Percentiles rank a stretch among this genome's conserved stretches.
Conservation (phyloP, 2,329 filamentous ascomycete genomes). For the Penicillium sp. region DNA sequence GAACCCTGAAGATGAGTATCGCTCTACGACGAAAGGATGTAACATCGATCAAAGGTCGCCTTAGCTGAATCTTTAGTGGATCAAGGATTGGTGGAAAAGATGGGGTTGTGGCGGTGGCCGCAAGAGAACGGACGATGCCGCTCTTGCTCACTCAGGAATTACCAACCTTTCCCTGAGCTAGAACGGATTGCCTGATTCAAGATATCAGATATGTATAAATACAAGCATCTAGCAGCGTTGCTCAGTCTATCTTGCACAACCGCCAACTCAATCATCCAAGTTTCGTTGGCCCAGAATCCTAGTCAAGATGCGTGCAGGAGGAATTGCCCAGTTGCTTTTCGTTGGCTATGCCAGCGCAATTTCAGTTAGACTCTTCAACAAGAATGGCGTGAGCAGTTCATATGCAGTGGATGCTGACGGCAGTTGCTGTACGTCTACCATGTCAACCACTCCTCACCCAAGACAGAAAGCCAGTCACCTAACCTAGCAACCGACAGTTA, state of each 20-base stretch:
- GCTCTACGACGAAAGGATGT: not conserved
- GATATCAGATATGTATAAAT: not conserved
- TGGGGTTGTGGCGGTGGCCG: not conserved
- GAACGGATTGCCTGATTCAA: not conserved
- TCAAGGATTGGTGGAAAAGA: not conserved
- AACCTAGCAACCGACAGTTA: not conserved
- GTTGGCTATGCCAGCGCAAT: conserved; percentile 5
- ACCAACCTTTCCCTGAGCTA: not conserved
- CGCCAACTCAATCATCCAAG: not conserved
- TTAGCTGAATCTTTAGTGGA: conserved; percentile 1
- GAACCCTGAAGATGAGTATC: not conserved
- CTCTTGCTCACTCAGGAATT: not conserved
- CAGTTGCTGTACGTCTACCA: conserved; percentile 3
- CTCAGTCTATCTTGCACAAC: not conserved
- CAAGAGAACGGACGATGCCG: not conserved
- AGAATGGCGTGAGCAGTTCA: not conserved
- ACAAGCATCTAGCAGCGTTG: not conserved
- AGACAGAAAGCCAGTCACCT: not conserved
- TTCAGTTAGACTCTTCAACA: not conserved
- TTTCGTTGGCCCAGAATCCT: not conserved
- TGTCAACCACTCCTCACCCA: not conserved
- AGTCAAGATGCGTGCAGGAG: conserved; percentile 1
- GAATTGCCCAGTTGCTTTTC: not conserved
- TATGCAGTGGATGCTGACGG: conserved; percentile 1
- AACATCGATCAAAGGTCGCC: conserved; percentile 2